phyloP scores from a whole-genome alignment of 164 flowering plant species.

The Vitis rotundifolia region DNA sequence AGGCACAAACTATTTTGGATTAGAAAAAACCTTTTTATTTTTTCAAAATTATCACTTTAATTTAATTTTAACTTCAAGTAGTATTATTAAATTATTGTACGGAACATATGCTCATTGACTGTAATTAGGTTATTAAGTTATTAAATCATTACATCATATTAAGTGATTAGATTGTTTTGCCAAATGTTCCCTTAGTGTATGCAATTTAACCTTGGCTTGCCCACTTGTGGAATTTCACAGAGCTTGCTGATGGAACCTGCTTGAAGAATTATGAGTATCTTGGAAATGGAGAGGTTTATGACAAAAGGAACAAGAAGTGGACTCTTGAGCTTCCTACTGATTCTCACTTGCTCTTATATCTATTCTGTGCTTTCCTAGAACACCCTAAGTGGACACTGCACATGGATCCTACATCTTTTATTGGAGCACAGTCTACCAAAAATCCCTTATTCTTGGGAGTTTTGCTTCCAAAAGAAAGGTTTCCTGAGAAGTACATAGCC shows the following conservation, averaged over 20 bases:
- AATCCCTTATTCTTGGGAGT: constrained; percentile 88
- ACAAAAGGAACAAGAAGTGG: constrained; percentile 84
- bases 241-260: constrained; percentile 95
- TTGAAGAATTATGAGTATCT: constrained; percentile 87
- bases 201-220: constrained; percentile 6
- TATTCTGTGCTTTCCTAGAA: constrained; percentile 92
- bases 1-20: too few relatives aligned
- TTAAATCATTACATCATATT: too few relatives aligned
- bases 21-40: too few relatives aligned
- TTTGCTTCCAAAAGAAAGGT: constrained; percentile 90
- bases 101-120: too few relatives aligned
- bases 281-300: constrained; percentile 78
- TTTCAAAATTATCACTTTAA: too few relatives aligned
- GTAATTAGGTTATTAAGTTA: too few relatives aligned
- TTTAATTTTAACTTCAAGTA: too few relatives aligned
- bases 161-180: too few relatives aligned
- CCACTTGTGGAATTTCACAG: constrained; percentile 36
- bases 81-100: too few relatives aligned
- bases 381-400: constrained; percentile 98
- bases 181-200: background rate
- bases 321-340: constrained; percentile 86
- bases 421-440: constrained; percentile 87
- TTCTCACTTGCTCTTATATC: constrained; percentile 84
- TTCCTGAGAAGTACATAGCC: constrained; percentile 86
- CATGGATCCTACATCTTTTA: constrained; percentile 77